phyloP scores from a whole-genome alignment of 768 basidiomycete species.

The Phaffia australis region DNA sequence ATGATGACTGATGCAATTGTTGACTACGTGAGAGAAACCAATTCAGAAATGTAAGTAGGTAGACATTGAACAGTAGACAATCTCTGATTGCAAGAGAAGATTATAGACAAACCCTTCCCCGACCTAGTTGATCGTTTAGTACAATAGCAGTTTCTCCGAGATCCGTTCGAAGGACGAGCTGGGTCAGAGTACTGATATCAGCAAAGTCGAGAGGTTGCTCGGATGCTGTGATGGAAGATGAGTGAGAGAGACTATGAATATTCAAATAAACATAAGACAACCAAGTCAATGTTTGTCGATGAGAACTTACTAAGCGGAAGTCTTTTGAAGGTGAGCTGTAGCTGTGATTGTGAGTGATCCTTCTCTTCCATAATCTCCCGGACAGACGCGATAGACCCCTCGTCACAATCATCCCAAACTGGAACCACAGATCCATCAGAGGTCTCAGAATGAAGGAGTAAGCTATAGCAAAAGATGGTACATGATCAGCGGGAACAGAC shows the following conservation, averaged over 20 bases:
- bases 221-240: constrained; percentile 5
- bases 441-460: constrained; percentile 83
- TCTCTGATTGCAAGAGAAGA: background rate
- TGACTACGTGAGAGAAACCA: constrained; percentile 46
- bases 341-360: constrained; percentile 35
- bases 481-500: background rate
- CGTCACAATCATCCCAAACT: constrained; percentile 80
- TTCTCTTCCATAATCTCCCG: constrained; percentile 68
- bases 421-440: constrained; percentile 78
- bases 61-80: background rate
- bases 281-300: background rate
- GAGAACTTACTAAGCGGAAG: constrained; percentile 47
- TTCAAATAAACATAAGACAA: background rate
- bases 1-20: constrained; percentile 83
- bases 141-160: constrained; percentile 62
- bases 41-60: no score
- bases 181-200: constrained; percentile 47
- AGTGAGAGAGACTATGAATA: constrained; percentile 17
- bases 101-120: constrained; percentile 15
- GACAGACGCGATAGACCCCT: constrained; percentile 61
- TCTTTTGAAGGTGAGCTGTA: constrained; percentile 65
- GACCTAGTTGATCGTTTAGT: constrained; percentile 86
- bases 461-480: constrained; percentile 39
- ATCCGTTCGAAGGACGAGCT: constrained; percentile 59
- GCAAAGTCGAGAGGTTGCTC: constrained; percentile 30